Base-by-base conservation (phyloP, 2,329 filamentous ascomycete species). In the Sclerotinia glacialis region DNA sequence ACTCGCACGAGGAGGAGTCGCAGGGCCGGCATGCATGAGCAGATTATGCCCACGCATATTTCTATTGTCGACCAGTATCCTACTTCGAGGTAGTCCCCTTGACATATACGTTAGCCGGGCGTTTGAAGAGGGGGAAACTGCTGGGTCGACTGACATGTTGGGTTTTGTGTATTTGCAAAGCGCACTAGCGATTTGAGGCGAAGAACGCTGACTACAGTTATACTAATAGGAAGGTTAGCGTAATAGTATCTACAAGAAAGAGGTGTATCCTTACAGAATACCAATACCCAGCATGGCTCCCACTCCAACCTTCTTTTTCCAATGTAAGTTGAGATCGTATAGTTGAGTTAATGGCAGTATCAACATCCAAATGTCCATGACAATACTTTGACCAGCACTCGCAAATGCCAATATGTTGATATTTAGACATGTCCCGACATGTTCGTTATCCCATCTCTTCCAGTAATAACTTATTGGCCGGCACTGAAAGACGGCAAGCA, bases 391-490 rank as follows among this genome's bases (percentile, higher is more conserved):
- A 23, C 73, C 79, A 0, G 84, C 83, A 37, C 83, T 81, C 46
- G 80, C 78, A 80, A 82, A 86, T 0, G 77, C 79, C 5, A 85
- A 76, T 2, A 76, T 75, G 67, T 83, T 85, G 68, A 82, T 76
- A 68, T 83, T 78, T 31, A 83, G 73, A 69, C 85, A 88, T 1
- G 67, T 74, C 0, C 84, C 84, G 0, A 73, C 5, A 50, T 80
- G 77, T 60, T 79, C 74, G 1, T 79, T 78, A 55, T 83, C 80
- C 83, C 84, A 87, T 42, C 76, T 76, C 0, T 74, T 77, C 85
- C 85, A 88, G 72, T 81, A 83, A 67, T 79, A 81, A 18, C 75
- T 74, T n/a, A 87, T 75, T 0, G 84, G 85, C 2, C 71, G 74
- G 71, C 83, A 86, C 68, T 85, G 80, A 14, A 71, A 70, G 49